Evolutionary conservation across 2,329 filamentous ascomycete species (phyloP).

Genomic region (Chrysosporium keratinophilum): DNA sequence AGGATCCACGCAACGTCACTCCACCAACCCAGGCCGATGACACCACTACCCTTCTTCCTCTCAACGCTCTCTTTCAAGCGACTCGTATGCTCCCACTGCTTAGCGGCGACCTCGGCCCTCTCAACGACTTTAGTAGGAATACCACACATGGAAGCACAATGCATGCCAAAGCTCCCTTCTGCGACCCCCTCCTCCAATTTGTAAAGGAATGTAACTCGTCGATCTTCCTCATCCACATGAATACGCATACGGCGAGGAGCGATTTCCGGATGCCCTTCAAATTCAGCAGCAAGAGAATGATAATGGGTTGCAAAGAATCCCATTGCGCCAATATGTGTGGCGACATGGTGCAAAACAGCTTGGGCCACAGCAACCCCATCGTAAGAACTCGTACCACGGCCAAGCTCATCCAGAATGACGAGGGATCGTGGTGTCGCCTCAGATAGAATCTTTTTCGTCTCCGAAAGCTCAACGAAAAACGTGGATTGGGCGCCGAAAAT

Average conservation of each 20-base stretch:
- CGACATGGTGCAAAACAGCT: conserved; percentile 91
- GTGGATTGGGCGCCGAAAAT: conserved; percentile 97
- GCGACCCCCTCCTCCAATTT: conserved; percentile 87
- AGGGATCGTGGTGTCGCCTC: conserved; percentile 90
- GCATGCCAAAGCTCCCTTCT: conserved; percentile 97
- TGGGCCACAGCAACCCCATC: conserved; percentile 95
- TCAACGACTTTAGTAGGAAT: conserved; percentile 76
- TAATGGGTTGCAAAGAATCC: conserved; percentile 99
- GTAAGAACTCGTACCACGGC: conserved; percentile 85
- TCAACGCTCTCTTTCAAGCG: conserved; percentile 80
- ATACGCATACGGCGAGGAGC: conserved; percentile 84
- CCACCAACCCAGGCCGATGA: conserved; percentile 72
- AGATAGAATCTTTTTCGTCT: conserved; percentile 94
- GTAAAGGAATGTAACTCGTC: conserved; percentile 93
- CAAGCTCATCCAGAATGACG: conserved; percentile 92
- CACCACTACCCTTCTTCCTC: conserved; percentile 64
- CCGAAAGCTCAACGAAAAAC: conserved; percentile 93
- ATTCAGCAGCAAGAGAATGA: conserved; percentile 85
- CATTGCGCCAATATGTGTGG: conserved; percentile 81
- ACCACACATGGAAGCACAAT: conserved; percentile 96
- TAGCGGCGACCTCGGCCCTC: conserved; percentile 75
- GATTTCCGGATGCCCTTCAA: conserved; percentile 80
- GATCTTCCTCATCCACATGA: conserved; percentile 71
- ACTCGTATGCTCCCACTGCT: conserved; percentile 91
- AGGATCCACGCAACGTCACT: conserved; percentile 78